Evolutionary conservation across 805 yeast genomes (phyloP).

Genomic region (Monosporozyma siamensis): DNA sequence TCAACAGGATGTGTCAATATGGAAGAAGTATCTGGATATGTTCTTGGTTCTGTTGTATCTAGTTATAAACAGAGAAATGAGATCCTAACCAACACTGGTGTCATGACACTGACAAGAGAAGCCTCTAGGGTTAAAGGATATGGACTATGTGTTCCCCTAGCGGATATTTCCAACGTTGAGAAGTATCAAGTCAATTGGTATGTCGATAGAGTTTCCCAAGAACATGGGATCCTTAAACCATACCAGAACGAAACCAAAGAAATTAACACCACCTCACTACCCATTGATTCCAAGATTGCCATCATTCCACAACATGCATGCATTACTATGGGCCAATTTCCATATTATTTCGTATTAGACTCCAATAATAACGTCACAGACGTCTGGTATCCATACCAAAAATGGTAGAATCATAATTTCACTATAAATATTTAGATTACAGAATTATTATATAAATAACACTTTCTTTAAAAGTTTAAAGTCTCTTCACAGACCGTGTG

Average conservation of each 20-base stretch:
- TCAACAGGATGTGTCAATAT: slow-evolving; percentile 50
- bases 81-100: slow-evolving; percentile 66
- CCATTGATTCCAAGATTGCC: slow-evolving; percentile 41
- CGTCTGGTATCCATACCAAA: slow-evolving; percentile 57
- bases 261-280: slow-evolving; percentile 10
- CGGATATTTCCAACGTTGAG: slow-evolving; percentile 30
- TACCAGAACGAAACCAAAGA: slow-evolving; percentile 23
- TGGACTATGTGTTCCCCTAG: slow-evolving; percentile 32
- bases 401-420: slow-evolving; percentile 31
- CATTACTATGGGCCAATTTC: slow-evolving; percentile 56
- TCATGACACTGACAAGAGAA: slow-evolving; percentile 59
- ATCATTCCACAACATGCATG: slow-evolving; percentile 67
- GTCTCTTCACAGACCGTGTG: too few species aligned
- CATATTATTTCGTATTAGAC: slow-evolving; percentile 48
- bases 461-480: too few species aligned
- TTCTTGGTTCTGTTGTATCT: slow-evolving; percentile 51
- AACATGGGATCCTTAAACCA: slow-evolving; percentile 67
- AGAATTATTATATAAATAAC: too few species aligned
- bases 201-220: slow-evolving; percentile 64
- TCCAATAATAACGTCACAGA: slow-evolving; percentile 43
- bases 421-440: background rate
- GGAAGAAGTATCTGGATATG: slow-evolving; percentile 40
- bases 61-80: slow-evolving; percentile 44
- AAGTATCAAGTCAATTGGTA: slow-evolving; percentile 45
- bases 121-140: slow-evolving; percentile 48